These are phyloP conservation scores for Globisporangium iwayamae DNA, from an alignment of 352 stramenopile species.

Conservation along the genomic window DNA sequence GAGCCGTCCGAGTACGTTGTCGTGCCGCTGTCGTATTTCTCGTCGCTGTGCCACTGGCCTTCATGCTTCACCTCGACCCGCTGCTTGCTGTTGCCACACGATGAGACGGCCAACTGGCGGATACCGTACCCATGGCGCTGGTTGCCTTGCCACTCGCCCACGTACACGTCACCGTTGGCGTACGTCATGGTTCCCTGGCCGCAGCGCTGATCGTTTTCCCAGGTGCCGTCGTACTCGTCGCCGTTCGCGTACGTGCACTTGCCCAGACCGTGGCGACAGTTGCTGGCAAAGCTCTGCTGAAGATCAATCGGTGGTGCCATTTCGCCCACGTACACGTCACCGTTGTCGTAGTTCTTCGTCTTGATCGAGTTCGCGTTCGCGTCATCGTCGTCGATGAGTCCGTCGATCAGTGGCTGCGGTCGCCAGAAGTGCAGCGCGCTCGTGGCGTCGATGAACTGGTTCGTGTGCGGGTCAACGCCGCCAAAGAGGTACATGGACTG, in stretches of 20 bases:
- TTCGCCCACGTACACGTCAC: constrained; percentile 70
- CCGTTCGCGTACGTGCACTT: constrained; percentile 57
- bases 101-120: constrained; percentile 18
- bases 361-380: constrained; percentile 33
- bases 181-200: constrained; percentile 58
- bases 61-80: constrained; percentile 50
- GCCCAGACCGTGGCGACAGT: constrained; percentile 48
- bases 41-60: constrained; percentile 62
- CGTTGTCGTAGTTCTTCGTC: constrained; percentile 48
- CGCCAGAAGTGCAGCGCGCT: constrained; percentile 61
- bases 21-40: constrained; percentile 51
- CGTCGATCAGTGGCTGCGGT: constrained; percentile 32
- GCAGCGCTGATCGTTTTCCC: constrained; percentile 40
- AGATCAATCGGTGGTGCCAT: constrained; percentile 17
- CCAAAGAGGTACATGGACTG: constrained; percentile 64
- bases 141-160: constrained; percentile 48
- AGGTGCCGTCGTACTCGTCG: constrained; percentile 68
- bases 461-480: constrained; percentile 26
- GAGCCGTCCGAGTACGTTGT: constrained; percentile 63
- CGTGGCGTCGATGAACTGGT: constrained; percentile 33
- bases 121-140: constrained; percentile 52
- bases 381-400: constrained; percentile 24
- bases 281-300: neutral
- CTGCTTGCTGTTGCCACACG: neutral
- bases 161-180: constrained; percentile 42